phyloP scores from a whole-genome alignment of 2,329 filamentous ascomycete species.

The Diaporthe sp. region DNA sequence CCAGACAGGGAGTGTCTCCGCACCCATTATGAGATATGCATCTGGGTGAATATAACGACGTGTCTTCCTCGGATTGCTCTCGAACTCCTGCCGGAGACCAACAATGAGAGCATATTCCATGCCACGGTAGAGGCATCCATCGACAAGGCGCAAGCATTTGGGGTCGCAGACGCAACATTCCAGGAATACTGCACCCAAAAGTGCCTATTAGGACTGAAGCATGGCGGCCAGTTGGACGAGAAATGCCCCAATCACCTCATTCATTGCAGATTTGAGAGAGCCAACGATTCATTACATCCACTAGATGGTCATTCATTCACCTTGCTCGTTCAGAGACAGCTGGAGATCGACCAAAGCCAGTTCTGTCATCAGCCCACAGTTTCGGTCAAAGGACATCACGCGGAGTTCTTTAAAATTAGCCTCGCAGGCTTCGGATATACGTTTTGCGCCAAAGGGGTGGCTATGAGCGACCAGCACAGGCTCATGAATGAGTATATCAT shows the following conservation, averaged over 20 bases:
- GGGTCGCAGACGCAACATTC: not conserved
- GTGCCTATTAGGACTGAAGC: not conserved
- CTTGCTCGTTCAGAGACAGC: not conserved
- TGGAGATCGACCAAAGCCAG: not conserved
- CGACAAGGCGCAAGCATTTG: not conserved
- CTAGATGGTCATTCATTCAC: not conserved
- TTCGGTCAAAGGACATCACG: not conserved
- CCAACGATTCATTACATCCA: not conserved
- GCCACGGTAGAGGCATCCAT: not conserved
- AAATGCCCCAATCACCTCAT: not conserved
- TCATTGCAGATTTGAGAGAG: not conserved
- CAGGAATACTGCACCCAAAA: not conserved
- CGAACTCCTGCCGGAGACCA: not conserved
- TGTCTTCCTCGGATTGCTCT: not conserved
- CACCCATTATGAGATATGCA: not conserved
- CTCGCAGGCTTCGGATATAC: constrained; percentile 4
- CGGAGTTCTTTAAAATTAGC: constrained; percentile 7
- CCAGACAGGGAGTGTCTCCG: not conserved
- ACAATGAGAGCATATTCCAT: not conserved
- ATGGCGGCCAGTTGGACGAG: not conserved
- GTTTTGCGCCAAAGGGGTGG: constrained; percentile 5
- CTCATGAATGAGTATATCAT: constrained; percentile 5
- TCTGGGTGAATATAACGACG: constrained; percentile 5
- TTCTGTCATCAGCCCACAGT: not conserved
- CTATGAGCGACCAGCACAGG: not conserved